Conservation (phyloP, 116 monocot species). For the Cymodocea nodosa region DNA sequence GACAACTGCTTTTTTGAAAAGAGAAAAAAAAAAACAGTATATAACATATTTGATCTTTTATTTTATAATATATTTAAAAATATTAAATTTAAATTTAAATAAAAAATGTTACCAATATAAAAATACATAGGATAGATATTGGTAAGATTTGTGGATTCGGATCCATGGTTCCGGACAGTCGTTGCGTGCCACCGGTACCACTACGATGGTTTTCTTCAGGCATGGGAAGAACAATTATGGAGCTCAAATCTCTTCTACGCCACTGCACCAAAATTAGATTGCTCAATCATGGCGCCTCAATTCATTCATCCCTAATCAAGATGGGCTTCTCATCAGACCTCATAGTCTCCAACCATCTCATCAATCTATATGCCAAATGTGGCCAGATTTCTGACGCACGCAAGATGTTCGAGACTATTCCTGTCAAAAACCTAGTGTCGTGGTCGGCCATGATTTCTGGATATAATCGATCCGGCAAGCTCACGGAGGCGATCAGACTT, state of each 20-base stretch:
- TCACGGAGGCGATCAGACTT: conserved; percentile 21
- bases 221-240: background rate
- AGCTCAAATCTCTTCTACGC: conserved; percentile 18
- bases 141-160: background rate
- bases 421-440: conserved; percentile 33
- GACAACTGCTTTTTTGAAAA: no score
- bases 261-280: conserved; percentile 21
- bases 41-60: no score
- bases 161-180: background rate
- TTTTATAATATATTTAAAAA: no score
- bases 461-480: conserved; percentile 22
- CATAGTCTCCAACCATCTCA: conserved; percentile 43
- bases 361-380: conserved; percentile 52
- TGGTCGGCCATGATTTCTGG: conserved; percentile 52
- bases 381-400: conserved; percentile 16
- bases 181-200: background rate
- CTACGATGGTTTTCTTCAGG: background rate
- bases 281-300: conserved; percentile 11
- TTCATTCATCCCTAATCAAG: conserved; percentile 33
- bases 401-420: conserved; percentile 32
- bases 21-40: no score
- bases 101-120: no score
- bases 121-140: no score
- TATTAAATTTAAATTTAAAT: no score
- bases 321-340: conserved; percentile 17